phyloP scores from a whole-genome alignment of 2,329 filamentous ascomycete genomes.

The Periconia sp. region DNA sequence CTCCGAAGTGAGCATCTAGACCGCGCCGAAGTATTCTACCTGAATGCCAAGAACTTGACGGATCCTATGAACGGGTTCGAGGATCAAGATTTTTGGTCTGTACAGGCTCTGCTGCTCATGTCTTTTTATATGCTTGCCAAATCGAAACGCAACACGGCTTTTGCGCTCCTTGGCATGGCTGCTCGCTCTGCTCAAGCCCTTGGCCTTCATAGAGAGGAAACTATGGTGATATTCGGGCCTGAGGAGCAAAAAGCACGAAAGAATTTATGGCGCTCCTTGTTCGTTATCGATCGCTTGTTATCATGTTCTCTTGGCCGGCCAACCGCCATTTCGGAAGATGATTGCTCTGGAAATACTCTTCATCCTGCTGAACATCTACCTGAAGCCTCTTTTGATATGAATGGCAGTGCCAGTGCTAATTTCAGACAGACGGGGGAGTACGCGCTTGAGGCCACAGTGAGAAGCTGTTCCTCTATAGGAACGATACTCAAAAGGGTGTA shows the following conservation, averaged over 20 bases:
- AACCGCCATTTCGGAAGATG: conserved; percentile 62
- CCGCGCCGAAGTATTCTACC: conserved; percentile 64
- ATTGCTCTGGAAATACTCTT: conserved; percentile 58
- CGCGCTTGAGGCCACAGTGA: conserved; percentile 59
- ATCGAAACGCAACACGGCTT: conserved; percentile 65
- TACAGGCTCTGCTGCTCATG: conserved; percentile 66
- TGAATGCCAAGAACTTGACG: conserved; percentile 58
- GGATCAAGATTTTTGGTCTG: conserved; percentile 65
- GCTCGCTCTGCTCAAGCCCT: conserved; percentile 64
- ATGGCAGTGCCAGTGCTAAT: conserved; percentile 13
- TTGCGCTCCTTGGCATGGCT: conserved; percentile 63
- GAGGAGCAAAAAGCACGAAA: conserved; percentile 53
- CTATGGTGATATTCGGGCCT: conserved; percentile 55
- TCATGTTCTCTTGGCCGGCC: conserved; percentile 65
- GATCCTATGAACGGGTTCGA: conserved; percentile 57
- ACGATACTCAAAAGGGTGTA: conserved; percentile 62
- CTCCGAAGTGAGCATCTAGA: conserved; percentile 53
- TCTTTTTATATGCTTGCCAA: conserved; percentile 64
- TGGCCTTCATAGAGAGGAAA: conserved; percentile 64
- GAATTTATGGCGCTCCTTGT: conserved; percentile 66
- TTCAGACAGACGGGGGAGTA: conserved; percentile 40
- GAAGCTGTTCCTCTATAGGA: conserved; percentile 61
- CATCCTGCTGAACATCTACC: conserved; percentile 29
- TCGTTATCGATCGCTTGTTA: conserved; percentile 65
- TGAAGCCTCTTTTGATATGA: conserved; percentile 19